phyloP scores from a whole-genome alignment of 31 red algal species.

The Asparagopsis taxiformis region DNA sequence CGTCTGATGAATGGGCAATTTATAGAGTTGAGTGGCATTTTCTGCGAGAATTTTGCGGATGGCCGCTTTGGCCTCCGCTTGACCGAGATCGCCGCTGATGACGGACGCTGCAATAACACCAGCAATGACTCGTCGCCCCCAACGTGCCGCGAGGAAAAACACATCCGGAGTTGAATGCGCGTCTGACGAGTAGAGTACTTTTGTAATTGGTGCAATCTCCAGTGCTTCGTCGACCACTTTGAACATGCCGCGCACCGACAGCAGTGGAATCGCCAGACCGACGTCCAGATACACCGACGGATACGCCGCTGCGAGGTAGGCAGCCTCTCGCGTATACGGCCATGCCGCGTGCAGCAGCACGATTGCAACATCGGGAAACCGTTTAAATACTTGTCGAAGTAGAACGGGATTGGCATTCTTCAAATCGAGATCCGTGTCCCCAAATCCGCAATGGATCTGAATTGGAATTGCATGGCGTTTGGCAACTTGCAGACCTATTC shows the following conservation, averaged over 20 bases:
- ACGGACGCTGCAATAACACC: constrained; percentile 39
- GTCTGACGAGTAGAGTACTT: constrained; percentile 49
- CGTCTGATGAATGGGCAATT: constrained; percentile 2
- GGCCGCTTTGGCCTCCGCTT: constrained; percentile 43
- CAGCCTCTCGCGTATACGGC: constrained; percentile 58
- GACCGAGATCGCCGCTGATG: constrained; percentile 31
- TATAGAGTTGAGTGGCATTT: constrained; percentile 50
- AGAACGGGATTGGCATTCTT: constrained; percentile 41
- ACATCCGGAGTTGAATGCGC: constrained; percentile 55
- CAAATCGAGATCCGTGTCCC: constrained; percentile 44
- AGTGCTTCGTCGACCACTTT: constrained; percentile 34
- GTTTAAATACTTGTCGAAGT: constrained; percentile 19
- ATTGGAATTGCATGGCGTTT: constrained; percentile 32
- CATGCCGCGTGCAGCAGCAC: constrained; percentile 59
- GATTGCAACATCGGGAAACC: constrained; percentile 25
- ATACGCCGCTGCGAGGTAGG: constrained; percentile 33
- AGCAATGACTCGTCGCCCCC: constrained; percentile 52
- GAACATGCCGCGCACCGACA: constrained; percentile 56
- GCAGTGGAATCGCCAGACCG: constrained; percentile 50
- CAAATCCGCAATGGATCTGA: constrained; percentile 71
- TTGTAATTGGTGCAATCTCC: constrained; percentile 47
- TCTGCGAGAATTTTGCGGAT: constrained; percentile 55
- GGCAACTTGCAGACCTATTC: constrained; percentile 33
- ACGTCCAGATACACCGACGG: constrained; percentile 42
- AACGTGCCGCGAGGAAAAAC: constrained; percentile 56